Evolutionary conservation across 2,329 filamentous ascomycete species (phyloP).

Genomic region (Elsinoe necatrix): DNA sequence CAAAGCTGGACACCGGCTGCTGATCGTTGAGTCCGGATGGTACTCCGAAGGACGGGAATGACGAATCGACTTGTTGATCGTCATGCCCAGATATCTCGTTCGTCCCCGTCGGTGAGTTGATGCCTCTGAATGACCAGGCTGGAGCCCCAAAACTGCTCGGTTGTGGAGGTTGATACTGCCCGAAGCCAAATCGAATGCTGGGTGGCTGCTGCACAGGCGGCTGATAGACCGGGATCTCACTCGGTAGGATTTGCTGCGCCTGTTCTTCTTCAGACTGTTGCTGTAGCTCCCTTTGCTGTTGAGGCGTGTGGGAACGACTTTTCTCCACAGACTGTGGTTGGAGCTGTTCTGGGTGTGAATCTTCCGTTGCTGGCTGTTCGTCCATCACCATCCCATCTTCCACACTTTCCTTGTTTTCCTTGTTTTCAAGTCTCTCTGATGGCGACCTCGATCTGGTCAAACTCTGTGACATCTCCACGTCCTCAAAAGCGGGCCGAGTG

Average conservation of each 20-base stretch:
- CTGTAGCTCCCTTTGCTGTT: not conserved
- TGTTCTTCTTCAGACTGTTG: not conserved
- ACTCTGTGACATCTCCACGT: conserved; percentile 7
- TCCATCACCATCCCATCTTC: not conserved
- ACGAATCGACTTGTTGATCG: not conserved
- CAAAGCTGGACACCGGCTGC: not conserved
- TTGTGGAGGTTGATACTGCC: not conserved
- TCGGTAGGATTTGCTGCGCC: not conserved
- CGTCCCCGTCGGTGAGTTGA: not conserved
- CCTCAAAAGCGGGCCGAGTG: not conserved
- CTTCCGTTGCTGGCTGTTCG: not conserved
- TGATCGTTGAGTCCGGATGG: not conserved
- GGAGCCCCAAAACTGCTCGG: not conserved
- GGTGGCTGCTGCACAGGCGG: not conserved
- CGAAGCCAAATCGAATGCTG: not conserved
- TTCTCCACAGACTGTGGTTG: not conserved
- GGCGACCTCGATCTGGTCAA: not conserved
- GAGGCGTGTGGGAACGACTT: not conserved
- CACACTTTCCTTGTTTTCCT: not conserved
- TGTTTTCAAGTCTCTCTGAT: not conserved
- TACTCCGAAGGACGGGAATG: not conserved
- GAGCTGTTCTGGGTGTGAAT: not conserved
- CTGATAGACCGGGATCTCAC: not conserved
- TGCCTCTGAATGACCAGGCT: not conserved
- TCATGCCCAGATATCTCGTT: not conserved